Percentiles rank a stretch among this genome's conserved stretches.
Evolutionary conservation across 768 basidiomycete genomes (phyloP).

Genomic region (Leucocoprinus birnbaumii): DNA sequence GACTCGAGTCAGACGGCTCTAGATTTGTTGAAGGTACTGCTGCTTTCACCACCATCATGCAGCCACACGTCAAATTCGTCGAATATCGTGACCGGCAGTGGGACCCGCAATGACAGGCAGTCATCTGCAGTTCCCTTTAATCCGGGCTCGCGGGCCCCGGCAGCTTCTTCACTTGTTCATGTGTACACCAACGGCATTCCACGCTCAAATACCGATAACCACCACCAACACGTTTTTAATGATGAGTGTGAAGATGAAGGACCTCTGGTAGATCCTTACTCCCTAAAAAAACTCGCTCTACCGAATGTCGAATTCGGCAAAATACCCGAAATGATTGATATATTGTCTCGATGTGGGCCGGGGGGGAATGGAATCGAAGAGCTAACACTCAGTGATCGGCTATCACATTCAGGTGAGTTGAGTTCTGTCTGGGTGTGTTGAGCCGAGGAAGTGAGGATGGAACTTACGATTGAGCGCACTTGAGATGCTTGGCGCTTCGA

Average conservation of each 20-base stretch:
- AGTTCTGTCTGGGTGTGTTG: neutral
- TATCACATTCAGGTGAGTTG: neutral
- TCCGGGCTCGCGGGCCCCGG: too few species aligned
- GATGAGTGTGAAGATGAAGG: neutral
- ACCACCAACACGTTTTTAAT: neutral
- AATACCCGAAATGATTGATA: neutral
- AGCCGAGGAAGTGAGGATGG: neutral
- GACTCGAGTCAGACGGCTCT: too few species aligned
- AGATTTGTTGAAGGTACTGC: too few species aligned
- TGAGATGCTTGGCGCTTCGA: neutral
- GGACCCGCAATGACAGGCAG: too few species aligned
- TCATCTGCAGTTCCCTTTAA: too few species aligned
- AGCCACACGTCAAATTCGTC: too few species aligned
- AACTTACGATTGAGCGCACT: too few species aligned
- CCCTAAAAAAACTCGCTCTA: neutral
- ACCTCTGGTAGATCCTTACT: neutral
- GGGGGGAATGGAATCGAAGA: neutral
- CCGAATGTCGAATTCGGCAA: neutral
- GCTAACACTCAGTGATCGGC: neutral
- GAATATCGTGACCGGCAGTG: too few species aligned
- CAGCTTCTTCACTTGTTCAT: neutral
- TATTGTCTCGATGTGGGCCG: neutral
- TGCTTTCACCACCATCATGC: too few species aligned
- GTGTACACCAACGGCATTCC: too few species aligned
- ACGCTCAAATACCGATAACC: too few species aligned